phyloP scores from a whole-genome alignment of 208 protist species.

The Endotrypanum monterogeii region DNA sequence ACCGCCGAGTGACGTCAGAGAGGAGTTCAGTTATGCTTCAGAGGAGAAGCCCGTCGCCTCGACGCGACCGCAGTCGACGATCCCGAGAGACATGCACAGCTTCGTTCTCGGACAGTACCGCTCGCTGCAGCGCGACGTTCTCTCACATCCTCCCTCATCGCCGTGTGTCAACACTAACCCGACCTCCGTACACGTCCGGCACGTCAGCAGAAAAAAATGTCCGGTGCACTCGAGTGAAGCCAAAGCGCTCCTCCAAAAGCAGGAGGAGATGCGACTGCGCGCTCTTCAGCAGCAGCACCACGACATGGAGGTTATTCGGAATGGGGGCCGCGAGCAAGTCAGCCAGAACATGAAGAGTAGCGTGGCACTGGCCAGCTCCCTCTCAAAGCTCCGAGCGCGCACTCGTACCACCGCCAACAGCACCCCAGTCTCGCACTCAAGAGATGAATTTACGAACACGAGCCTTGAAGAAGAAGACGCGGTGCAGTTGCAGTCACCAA shows the following conservation, averaged over 20 bases:
- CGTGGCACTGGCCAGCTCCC: slow-evolving; percentile 32
- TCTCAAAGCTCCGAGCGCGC: slow-evolving; percentile 34
- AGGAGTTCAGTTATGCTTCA: not conserved
- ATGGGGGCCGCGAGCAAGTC: slow-evolving; percentile 49
- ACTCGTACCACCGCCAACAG: not conserved
- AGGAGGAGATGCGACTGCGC: slow-evolving; percentile 44
- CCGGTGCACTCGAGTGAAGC: slow-evolving; percentile 35
- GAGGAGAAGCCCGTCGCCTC: not conserved
- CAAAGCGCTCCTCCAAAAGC: slow-evolving; percentile 10
- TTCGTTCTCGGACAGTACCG: slow-evolving; percentile 46
- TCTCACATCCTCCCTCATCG: not conserved
- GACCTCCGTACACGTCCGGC: slow-evolving; percentile 10
- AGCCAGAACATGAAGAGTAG: slow-evolving; percentile 41
- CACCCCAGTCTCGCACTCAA: not conserved
- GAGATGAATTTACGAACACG: not conserved
- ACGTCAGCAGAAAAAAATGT: slow-evolving; percentile 13
- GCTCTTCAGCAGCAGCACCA: slow-evolving; percentile 51
- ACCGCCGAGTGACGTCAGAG: not conserved
- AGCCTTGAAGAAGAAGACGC: not conserved
- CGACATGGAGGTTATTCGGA: slow-evolving; percentile 50
- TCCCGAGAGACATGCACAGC: slow-evolving; percentile 30
- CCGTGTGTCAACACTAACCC: slow-evolving; percentile 1
- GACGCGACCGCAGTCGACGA: not conserved
- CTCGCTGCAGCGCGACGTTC: slow-evolving; percentile 37
- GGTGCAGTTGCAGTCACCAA: not conserved